Base-by-base conservation (phyloP, 2,329 filamentous ascomycete genomes). In the Penicillium palitans region DNA sequence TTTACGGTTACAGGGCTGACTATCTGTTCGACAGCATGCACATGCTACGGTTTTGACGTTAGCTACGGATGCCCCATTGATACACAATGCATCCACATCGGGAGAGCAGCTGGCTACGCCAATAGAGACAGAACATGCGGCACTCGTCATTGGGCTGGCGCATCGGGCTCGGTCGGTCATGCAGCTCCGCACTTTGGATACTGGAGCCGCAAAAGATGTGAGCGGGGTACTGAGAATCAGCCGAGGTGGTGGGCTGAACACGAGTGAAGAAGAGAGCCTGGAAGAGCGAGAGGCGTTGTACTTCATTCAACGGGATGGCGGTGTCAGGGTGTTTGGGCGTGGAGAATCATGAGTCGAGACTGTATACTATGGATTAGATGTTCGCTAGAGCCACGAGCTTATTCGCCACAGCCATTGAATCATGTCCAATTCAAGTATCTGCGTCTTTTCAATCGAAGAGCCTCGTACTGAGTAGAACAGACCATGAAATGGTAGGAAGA, bases 171-270 rank as follows among this genome's bases (percentile, higher is more conserved):
- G 84, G n/a, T 80, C 84, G 61, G 82, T 93, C 4, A 76, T 96
- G 67, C 85, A 90, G 61, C 78, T 95, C 58, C 81, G 93, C 52
- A 82, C 88, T 69, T 75, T 98, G 60, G 92, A 96, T 70, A 96
- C 92, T 0, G 93, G 93, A 0, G 87, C 87, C n/a, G 93, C 93
- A 61, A 88, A 84, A 71, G 93, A 97, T 75, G 90, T 98, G 33
- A 96, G 90, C 76, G 93, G 93, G 3, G 91, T 96, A 44, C 70
- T 97, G 62, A 84, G 92, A 64, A 81, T 95, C 50, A 93, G 89
- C 19, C 80, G 82, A 45, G 87, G 87, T 4, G 79, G 78, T 17
- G 75, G 69, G 40, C 72, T 68, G 64, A 78, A 71, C 42, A 70
- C 61, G 8, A 58, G 64, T 25, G 68, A 62, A 45, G 62, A 67